Base-by-base conservation (phyloP, 306 rosid species). In the Cicer yamashitae region DNA sequence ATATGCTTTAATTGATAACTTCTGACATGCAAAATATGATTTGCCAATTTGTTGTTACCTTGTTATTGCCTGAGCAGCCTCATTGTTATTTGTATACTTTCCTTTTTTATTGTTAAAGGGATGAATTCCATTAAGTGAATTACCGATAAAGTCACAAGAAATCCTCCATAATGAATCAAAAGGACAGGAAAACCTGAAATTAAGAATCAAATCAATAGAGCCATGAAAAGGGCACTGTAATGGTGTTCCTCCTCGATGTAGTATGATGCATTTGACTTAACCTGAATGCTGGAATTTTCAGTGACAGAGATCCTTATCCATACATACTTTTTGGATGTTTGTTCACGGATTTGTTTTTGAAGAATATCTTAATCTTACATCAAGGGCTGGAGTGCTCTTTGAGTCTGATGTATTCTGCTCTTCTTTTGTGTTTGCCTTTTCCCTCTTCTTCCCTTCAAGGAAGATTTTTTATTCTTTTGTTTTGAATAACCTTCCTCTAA, bases 1-100 rank as follows among this genome's bases (percentile, higher is more conserved):
- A 78, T 77, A 81, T 45, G 53, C 84, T 81, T 61, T 25, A 39
- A 54, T 82, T 75, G 22, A 78, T 73, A 15, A 34, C 38, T 50
- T 53, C 6, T 70, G 6, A 52, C 57, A 48, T 48, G 46, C 47
- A 61, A 34, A 67, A 75, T 61, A 48, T 69, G 54, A 50, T 17
- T 68, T 57, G 11, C 9, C 13, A 37, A 73, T 56, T 25, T 57
- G 40, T 47, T 53, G 38, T 66, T 53, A 54, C 43, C 70, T 59
- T 59, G 37, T 50, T 52, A 45, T 79, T 58, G 18, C 12, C 52
- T 60, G 59, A 67, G 53, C 61, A 70, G 58, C 77, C 40, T 66
- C 37, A 30, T 30, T 30, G 37, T 30, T 30, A 65, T 64, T 67
- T 45, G 25, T 56, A 34, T 15, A 9, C n/a, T 57, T 41, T 34